These are phyloP conservation scores for Ganoderma leucocontextum DNA, from an alignment of 1,284 basidiomycete species.

Conservation along the genomic window DNA sequence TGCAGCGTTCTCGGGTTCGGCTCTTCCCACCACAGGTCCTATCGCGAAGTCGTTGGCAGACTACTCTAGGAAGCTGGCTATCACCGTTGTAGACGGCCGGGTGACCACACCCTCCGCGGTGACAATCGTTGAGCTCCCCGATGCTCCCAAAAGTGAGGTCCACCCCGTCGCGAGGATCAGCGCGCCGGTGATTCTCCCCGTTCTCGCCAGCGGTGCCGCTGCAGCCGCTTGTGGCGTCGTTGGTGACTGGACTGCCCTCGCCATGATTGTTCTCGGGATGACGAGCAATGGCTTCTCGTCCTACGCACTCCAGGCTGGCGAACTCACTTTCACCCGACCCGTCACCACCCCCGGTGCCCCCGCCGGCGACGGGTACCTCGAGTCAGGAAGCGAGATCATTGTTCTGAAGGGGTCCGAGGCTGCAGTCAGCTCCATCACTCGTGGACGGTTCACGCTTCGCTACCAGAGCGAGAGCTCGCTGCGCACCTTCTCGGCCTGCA, in stretches of 20 bases:
- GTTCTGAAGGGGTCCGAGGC: constrained; percentile 28
- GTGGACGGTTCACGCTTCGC: constrained; percentile 30
- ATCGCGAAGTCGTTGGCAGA: constrained; percentile 21
- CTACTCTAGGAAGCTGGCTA: constrained; percentile 8
- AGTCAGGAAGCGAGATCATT: constrained; percentile 26
- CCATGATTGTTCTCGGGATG: constrained; percentile 31
- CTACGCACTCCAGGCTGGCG: constrained; percentile 20
- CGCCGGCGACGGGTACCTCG: constrained; percentile 30
- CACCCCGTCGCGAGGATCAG: constrained; percentile 22
- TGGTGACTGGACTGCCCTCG: constrained; percentile 26
- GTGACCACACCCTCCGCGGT: constrained; percentile 28
- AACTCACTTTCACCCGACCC: constrained; percentile 32
- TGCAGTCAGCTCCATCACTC: constrained; percentile 26
- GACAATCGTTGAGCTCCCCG: constrained; percentile 24
- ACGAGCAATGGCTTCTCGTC: constrained; percentile 25
- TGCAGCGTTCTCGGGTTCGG: constrained; percentile 26
- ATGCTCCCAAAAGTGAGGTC: constrained; percentile 22
- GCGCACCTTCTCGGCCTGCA: constrained; percentile 3
- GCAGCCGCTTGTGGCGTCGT: constrained; percentile 25
- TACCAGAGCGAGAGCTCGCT: constrained; percentile 19
- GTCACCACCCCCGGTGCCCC: constrained; percentile 23
- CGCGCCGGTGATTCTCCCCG: constrained; percentile 28
- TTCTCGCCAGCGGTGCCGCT: constrained; percentile 27
- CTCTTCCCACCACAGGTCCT: constrained; percentile 20
- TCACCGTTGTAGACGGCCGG: constrained; percentile 19